Evolutionary conservation across 345 rosid genomes (phyloP).

Genomic region (Camelina hispida): DNA sequence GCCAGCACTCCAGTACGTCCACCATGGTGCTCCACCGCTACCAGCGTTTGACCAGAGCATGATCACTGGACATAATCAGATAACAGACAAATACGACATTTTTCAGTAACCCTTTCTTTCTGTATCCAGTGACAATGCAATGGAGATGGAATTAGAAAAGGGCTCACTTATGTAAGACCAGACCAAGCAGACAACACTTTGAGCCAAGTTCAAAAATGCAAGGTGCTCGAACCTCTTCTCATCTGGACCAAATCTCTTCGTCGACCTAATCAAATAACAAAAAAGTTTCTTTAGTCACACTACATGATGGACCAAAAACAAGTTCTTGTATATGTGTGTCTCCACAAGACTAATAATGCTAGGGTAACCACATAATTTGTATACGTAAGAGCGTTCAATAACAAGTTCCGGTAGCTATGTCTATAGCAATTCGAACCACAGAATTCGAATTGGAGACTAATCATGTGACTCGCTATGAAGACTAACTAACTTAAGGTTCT

Average conservation of each 20-base stretch:
- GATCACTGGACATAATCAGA: constrained; percentile 57
- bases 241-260: constrained; percentile 29
- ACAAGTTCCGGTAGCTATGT: not conserved
- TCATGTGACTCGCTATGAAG: not conserved
- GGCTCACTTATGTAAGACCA: constrained; percentile 94
- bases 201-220: constrained; percentile 89
- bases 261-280: constrained; percentile 56
- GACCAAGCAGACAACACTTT: constrained; percentile 82
- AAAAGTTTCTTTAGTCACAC: not conserved
- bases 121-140: not conserved
- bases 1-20: constrained; percentile 98
- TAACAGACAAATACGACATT: not conserved
- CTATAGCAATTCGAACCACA: not conserved
- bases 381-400: not conserved
- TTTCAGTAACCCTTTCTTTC: not conserved
- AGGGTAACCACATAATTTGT: too few species aligned
- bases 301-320: constrained; percentile 8
- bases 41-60: constrained; percentile 80
- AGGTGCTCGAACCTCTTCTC: constrained; percentile 86
- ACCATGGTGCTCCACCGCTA: constrained; percentile 84
- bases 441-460: not conserved
- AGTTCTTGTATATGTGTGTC: not conserved
- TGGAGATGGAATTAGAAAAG: not conserved
- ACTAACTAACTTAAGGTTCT: not conserved
- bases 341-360: not conserved